These are phyloP conservation scores for Nothopassalora personata DNA, from an alignment of 2,329 filamentous ascomycete genomes.

Conservation along the genomic window DNA sequence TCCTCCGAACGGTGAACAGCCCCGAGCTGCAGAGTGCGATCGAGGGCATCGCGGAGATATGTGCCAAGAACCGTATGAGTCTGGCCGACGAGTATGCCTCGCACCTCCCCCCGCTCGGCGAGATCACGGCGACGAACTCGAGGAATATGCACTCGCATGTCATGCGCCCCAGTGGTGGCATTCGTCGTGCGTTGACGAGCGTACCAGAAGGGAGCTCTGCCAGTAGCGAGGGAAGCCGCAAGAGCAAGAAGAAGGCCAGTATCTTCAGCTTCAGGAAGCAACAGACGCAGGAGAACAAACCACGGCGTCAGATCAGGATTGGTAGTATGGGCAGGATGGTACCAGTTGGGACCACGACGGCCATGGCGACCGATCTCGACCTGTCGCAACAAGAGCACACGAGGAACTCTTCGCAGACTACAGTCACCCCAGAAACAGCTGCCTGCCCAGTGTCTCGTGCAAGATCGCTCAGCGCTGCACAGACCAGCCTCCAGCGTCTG, in stretches of 20 bases:
- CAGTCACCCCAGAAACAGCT: constrained; percentile 3
- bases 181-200: constrained; percentile 39
- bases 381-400: constrained; percentile 8
- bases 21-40: constrained; percentile 52
- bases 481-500: constrained; percentile 17
- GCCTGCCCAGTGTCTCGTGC: constrained; percentile 1
- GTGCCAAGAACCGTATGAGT: constrained; percentile 55
- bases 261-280: constrained; percentile 24
- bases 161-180: constrained; percentile 16
- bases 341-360: constrained; percentile 26
- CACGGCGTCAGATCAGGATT: constrained; percentile 21
- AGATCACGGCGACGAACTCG: constrained; percentile 40
- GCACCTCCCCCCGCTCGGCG: constrained; percentile 57
- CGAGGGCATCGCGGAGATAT: constrained; percentile 59
- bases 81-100: constrained; percentile 59
- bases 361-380: constrained; percentile 17
- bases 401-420: constrained; percentile 12
- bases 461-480: constrained; percentile 12
- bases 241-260: constrained; percentile 21
- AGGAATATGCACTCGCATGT: constrained; percentile 13
- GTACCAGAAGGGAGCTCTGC: constrained; percentile 46
- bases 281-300: constrained; percentile 13
- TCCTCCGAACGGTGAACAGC: constrained; percentile 37
- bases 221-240: constrained; percentile 33
- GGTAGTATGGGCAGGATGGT: constrained; percentile 28